These are phyloP conservation scores for Paramecium primaurelia DNA, from an alignment of 73 alveolate species.

Conservation along the genomic window DNA sequence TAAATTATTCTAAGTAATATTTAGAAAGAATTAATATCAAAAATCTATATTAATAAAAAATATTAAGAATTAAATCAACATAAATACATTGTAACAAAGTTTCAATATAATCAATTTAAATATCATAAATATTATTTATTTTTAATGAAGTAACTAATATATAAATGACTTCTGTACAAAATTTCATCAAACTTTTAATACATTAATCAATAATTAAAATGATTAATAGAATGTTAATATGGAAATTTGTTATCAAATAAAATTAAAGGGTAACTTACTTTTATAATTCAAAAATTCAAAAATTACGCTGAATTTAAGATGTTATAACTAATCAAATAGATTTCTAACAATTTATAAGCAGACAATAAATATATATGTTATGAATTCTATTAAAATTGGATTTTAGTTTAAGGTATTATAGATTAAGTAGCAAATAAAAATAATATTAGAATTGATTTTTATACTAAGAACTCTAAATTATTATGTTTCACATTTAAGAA, in stretches of 20 bases:
- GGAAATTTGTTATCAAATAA: no score
- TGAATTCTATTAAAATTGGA: background rate
- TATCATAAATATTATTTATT: no score
- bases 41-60: background rate
- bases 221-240: background rate
- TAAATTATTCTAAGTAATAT: background rate
- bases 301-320: background rate
- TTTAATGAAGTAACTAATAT: no score
- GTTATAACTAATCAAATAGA: background rate
- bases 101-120: background rate
- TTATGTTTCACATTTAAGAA: background rate
- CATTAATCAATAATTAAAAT: no score
- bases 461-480: no score
- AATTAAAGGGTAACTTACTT: background rate
- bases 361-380: no score
- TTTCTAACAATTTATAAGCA: background rate
- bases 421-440: background rate
- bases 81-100: no score
- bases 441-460: no score
- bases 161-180: background rate
- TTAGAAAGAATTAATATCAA: no score
- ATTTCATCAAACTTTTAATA: background rate
- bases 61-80: no score
- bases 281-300: no score
- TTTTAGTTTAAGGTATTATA: background rate